Evolutionary conservation across 495 filamentous ascomycete genomes (phyloP), one percentile per base, ranked within the genome.

Genomic region (Neurospora sp.): DNA sequence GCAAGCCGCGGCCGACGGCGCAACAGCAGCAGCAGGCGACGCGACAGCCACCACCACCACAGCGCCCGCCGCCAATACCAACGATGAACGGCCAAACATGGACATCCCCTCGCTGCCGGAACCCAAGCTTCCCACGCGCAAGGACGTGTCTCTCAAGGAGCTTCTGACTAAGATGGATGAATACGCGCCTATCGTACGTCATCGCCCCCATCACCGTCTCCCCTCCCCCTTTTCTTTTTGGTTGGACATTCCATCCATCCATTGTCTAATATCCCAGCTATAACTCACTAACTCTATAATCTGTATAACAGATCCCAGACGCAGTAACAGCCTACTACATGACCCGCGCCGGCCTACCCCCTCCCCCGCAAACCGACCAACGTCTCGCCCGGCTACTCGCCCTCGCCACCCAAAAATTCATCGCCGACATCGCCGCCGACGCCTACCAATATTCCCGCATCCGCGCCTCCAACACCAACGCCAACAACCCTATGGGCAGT

Each of bases 271-370:
- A 48, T 21, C 0, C 42, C 59, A 13, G 70, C 34, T 31, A 31
- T n/a, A 13, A 2, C 43, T 34, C 10, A 15, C 70, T 31, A 40
- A 45, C 42, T 28, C 38, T 5, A 2, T 9, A 39, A 39, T 10
- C 8, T 39, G 38, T 39, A 11, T 9, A 39, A 17, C 78, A 98
- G 95, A 98, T 99, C 75, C 96, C 96, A 69, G 96, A 99, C 82
- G 96, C 96, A 13, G 95, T 99, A 39, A 98, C 94, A 77, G 90
- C 96, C 78, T 97, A 98, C 87, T 98, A 98, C 87, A 93, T 98
- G 83, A 95, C 94, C 19, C 90, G 96, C 77, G 93, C 94, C 78
- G 96, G 96, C 71, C 92, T 98, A 11, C 94, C 94, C 21, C 94
- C 96, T 5, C 92, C 93, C 24, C 93, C 93, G 24, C 88, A 92